Percentiles rank a stretch among this genome's conserved stretches.
Conservation (phyloP, 768 basidiomycete species). For the Trametes sanguinea region DNA sequence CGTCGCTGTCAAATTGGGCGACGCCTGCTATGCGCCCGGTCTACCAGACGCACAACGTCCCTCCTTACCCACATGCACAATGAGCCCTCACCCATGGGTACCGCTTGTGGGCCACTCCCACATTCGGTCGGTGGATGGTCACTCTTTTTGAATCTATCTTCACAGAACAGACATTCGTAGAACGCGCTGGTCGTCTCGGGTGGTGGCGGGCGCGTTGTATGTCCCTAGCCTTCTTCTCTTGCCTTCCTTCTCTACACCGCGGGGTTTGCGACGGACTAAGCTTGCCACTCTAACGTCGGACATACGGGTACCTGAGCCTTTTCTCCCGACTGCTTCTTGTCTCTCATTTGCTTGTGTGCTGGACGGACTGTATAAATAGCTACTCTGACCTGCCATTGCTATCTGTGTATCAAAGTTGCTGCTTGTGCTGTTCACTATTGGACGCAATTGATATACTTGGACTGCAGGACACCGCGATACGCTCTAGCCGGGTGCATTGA, state of each 20-base stretch:
- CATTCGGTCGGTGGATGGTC: too few relatives aligned
- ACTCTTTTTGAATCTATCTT: not conserved
- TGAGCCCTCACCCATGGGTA: not conserved
- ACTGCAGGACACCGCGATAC: too few relatives aligned
- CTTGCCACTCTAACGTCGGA: not conserved
- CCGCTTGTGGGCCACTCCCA: not conserved
- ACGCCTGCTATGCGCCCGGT: conserved; percentile 13
- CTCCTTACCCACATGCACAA: conserved; percentile 7
- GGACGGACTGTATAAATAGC: conserved; percentile 19
- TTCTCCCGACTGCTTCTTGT: not conserved
- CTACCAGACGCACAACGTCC: not conserved
- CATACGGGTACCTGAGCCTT: not conserved
- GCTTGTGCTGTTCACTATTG: not conserved
- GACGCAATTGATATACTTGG: too few relatives aligned
- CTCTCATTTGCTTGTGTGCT: not conserved
- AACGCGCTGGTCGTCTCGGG: conserved; percentile 2
- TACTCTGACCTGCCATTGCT: conserved; percentile 1
- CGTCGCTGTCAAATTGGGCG: conserved; percentile 13
- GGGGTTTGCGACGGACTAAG: not conserved
- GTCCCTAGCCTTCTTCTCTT: not conserved
- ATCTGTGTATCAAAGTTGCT: not conserved
- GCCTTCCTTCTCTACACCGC: not conserved
- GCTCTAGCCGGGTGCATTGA: too few relatives aligned
- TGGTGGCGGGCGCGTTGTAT: not conserved
- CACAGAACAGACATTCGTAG: conserved; percentile 5